Base-by-base conservation (phyloP, 2,329 filamentous ascomycete genomes). In the Dactylonectria estremocensis region DNA sequence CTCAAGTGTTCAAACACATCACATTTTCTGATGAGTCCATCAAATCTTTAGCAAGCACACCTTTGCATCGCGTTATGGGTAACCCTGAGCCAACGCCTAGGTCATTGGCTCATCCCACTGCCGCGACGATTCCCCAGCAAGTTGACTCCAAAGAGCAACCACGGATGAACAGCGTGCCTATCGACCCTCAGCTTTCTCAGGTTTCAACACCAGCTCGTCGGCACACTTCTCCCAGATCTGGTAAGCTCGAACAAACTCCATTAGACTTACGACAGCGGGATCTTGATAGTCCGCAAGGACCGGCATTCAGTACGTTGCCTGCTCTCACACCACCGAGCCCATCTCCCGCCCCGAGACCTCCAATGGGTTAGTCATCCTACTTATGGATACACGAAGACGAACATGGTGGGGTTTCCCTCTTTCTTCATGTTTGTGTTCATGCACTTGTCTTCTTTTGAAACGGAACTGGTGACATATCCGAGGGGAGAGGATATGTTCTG, bases 301-400 rank as follows among this genome's bases (percentile, higher is more conserved):
- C 22, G 8, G 50, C 33, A 22, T 68, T 66, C 11, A 16, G 24
- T 11, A 22, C 8, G 0, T 24, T 54, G 46, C 45, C 64, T 3
- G 53, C 69, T 2, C 61, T 60, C 37, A 74, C 72, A 2, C 72
- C 72, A 5, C 70, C 72, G 2, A 74, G 61, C 3, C 72, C 72
- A n/a, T 74, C 72, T 24, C 72, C 72, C 1, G 70, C 70, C 5
- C 72, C 72, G 1, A 68, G 72, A 35, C 53, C 20, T 3, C 28
- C 62, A 5, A 31, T 35, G 6, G 55, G 66, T 11, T 57, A 66
- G 8, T 3, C n/a, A 16, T 43, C n/a, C 16, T 22, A 24, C 35
- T 22, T 5, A 8, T 8, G 8, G 11, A 18, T 9, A 10, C 24
- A 22, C 24, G 53, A 9, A 1, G 48, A 35, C 6, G 9, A 16